A percentile compares a stretch with the other conserved stretches of the same genome.
phyloP scores from a whole-genome alignment of 108 stramenopile genomes.

The Cyclotella choctawhatcheeana region DNA sequence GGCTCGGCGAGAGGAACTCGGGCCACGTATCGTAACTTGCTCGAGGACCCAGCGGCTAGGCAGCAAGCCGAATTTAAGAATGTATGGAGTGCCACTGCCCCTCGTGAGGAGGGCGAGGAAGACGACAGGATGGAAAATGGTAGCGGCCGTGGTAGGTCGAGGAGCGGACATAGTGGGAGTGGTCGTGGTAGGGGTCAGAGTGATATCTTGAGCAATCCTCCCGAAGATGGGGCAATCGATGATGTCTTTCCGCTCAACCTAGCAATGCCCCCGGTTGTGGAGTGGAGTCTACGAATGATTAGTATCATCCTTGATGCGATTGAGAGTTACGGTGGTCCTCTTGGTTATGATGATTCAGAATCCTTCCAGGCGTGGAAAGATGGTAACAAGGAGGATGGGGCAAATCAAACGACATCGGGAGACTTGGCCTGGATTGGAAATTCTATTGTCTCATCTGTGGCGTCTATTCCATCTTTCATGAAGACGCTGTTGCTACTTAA shows the following conservation, averaged over 20 bases:
- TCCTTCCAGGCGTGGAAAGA: slow-evolving; percentile 42
- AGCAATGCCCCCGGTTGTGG: slow-evolving; percentile 53
- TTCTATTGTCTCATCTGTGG: slow-evolving; percentile 42
- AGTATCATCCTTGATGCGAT: slow-evolving; percentile 44
- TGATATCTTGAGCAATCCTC: slow-evolving; percentile 38
- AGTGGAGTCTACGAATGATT: slow-evolving; percentile 55
- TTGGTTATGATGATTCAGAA: slow-evolving; percentile 36
- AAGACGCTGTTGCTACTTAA: slow-evolving; percentile 51
- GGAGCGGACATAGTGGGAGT: not conserved
- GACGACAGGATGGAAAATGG: slow-evolving; percentile 20
- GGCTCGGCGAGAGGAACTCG: slow-evolving; percentile 16
- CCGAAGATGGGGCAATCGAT: slow-evolving; percentile 39
- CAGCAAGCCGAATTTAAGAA: slow-evolving; percentile 51
- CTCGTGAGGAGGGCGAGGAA: slow-evolving; percentile 35
- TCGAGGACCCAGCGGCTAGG: slow-evolving; percentile 37
- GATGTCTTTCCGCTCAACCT: slow-evolving; percentile 52
- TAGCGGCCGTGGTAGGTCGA: not conserved
- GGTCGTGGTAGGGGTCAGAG: slow-evolving; percentile 2
- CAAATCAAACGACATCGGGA: slow-evolving; percentile 20
- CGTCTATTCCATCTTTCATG: slow-evolving; percentile 51
- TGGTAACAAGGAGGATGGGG: not conserved
- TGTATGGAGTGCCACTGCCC: slow-evolving; percentile 52
- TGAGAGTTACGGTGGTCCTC: slow-evolving; percentile 38
- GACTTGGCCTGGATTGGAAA: slow-evolving; percentile 49
- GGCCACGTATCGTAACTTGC: slow-evolving; percentile 37